Base-by-base conservation (phyloP, 805 yeast species). In the Maudiozyma turicensis region DNA sequence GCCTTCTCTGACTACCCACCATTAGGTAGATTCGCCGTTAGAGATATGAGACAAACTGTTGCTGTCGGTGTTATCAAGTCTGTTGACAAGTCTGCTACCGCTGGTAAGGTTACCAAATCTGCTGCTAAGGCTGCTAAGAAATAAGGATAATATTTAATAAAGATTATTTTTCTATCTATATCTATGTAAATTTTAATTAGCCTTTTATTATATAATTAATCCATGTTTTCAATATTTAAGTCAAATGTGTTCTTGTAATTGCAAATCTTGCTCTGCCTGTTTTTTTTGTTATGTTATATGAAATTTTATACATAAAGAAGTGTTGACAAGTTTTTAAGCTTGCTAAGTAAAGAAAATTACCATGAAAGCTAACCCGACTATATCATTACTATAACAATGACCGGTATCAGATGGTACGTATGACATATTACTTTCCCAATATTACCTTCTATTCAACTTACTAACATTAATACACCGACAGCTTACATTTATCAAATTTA, bases 41-140 rank as follows among this genome's bases (percentile, higher is more conserved):
- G 97, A 86, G 97, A 89, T 79, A 89, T 89, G 97, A 86, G 97
- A 86, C 96, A 89, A 80, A 90, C 97, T 67, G 97, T 90, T 69
- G 97, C 97, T 73, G 97, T 90, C 72, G 97, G 97, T 86, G 96
- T 90, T 72, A 86, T 91, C 86, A 91, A 91, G 84, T 75, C 88
- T 59, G 95, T 88, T 66, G 95, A 79, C 69, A 88, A 88, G 85
- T 70, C 86, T 62, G 84, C 81, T 76, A 76, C 74, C 69, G 86
- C 88, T 69, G 90, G 43, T 40, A 40, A 40, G 43, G 43, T 40
- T 40, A 40, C 43, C 43, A 40, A 40, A 34, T 42, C 95, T 74
- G 96, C 95, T 73, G 54, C 48, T 44, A 64, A 64, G 66, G 66
- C 66, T 55, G 55, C 58, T 51, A 64, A 62, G 61, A 58, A 64